A percentile compares a stretch with the other conserved stretches of the same genome.
phyloP scores from a whole-genome alignment of 2,329 filamentous ascomycete species.

The Phialophora tarda region DNA sequence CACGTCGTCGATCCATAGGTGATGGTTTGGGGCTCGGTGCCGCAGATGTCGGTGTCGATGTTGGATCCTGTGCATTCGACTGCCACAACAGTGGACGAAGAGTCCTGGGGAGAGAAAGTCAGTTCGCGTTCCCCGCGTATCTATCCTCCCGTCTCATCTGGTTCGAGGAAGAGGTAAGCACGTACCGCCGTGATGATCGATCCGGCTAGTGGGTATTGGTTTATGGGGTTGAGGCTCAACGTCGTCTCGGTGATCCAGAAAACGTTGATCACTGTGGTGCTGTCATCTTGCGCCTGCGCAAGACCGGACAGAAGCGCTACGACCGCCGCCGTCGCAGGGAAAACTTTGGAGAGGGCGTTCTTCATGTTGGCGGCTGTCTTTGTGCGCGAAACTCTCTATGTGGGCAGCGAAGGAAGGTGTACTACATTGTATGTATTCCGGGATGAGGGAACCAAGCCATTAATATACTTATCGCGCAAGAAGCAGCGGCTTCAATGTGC shows the following conservation, averaged over 20 bases:
- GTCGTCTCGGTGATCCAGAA: conserved; percentile 8
- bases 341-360: background rate
- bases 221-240: conserved; percentile 6
- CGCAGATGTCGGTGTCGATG: conserved; percentile 8
- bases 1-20: conserved; percentile 11
- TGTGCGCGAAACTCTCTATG: background rate
- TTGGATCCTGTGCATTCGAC: conserved; percentile 8
- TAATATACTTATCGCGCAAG: background rate
- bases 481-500: background rate
- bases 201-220: conserved; percentile 7
- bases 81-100: conserved; percentile 4
- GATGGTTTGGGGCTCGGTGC: conserved; percentile 5
- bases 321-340: conserved; percentile 5
- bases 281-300: conserved; percentile 6
- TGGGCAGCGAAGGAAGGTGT: background rate
- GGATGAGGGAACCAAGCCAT: background rate
- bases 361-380: conserved; percentile 4
- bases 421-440: background rate
- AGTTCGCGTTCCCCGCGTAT: background rate
- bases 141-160: background rate
- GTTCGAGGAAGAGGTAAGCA: background rate
- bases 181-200: conserved; percentile 9
- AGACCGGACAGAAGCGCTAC: background rate
- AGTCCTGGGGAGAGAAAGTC: conserved; percentile 7
- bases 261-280: conserved; percentile 3